Conservation (phyloP, 2,329 filamentous ascomycete genomes). For the Botrytis cinerea region DNA sequence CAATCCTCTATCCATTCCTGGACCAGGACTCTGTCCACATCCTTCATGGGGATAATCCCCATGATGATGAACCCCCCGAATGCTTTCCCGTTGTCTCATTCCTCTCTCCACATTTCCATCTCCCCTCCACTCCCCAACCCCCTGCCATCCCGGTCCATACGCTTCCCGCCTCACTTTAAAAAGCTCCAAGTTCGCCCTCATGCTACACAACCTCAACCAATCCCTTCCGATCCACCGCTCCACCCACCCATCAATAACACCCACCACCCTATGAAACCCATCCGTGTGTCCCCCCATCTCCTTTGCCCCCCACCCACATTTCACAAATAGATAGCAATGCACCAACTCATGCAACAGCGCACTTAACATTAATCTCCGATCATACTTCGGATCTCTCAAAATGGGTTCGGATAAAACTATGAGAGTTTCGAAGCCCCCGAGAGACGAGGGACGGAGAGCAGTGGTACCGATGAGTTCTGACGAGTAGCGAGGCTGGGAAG, state of each 20-base stretch:
- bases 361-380: constrained; percentile 61
- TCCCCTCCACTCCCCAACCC: not conserved
- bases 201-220: constrained; percentile 56
- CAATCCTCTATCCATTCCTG: not conserved
- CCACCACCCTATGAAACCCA: constrained; percentile 60
- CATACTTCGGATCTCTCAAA: constrained; percentile 53
- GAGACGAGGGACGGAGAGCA: constrained; percentile 49
- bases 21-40: constrained; percentile 14
- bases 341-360: constrained; percentile 69
- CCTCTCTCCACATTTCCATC: not conserved
- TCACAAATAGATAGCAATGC: constrained; percentile 66
- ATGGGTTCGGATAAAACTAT: constrained; percentile 63
- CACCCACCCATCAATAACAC: constrained; percentile 62
- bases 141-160: not conserved
- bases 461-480: constrained; percentile 63
- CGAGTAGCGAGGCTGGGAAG: constrained; percentile 51
- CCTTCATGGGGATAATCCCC: not conserved
- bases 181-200: constrained; percentile 61
- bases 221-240: constrained; percentile 51
- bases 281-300: constrained; percentile 60
- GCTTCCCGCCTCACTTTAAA: constrained; percentile 43
- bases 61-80: not conserved
- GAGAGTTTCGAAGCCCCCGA: constrained; percentile 60
- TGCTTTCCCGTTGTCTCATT: not conserved
- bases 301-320: constrained; percentile 59